Conservation (phyloP, 768 basidiomycete genomes). For the Candolleomyces aberdarensis region DNA sequence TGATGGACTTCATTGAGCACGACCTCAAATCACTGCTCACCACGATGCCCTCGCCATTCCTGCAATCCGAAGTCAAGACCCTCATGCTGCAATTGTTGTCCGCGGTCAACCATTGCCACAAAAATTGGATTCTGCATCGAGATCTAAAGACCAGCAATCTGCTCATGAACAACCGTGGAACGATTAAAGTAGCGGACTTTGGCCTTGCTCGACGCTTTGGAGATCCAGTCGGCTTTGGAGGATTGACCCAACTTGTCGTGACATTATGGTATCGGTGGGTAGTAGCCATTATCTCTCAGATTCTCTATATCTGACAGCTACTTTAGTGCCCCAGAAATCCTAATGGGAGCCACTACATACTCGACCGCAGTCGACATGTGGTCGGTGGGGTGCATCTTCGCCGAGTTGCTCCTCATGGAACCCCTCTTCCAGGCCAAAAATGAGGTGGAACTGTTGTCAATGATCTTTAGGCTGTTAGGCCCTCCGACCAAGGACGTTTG, state of each 20-base stretch:
- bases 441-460: conserved; percentile 87
- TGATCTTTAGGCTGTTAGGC: conserved; percentile 95
- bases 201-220: conserved; percentile 95
- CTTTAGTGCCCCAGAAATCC: conserved; percentile 86
- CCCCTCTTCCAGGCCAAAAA: conserved; percentile 97
- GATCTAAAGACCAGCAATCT: conserved; percentile 97
- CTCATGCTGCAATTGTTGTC: conserved; percentile 90
- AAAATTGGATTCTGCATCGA: conserved; percentile 96
- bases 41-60: conserved; percentile 93
- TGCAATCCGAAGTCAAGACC: conserved; percentile 98
- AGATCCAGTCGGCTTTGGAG: conserved; percentile 94
- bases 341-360: conserved; percentile 90
- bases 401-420: conserved; percentile 91
- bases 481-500: conserved; percentile 85
- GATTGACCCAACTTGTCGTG: conserved; percentile 96
- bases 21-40: conserved; percentile 95
- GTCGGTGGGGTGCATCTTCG: conserved; percentile 99
- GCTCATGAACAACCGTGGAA: conserved; percentile 98
- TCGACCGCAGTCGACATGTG: conserved; percentile 97
- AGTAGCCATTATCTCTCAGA: conserved; percentile 13
- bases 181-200: conserved; percentile 98
- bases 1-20: conserved; percentile 99
- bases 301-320: conserved; percentile 1
- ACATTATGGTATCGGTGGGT: conserved; percentile 96
- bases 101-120: conserved; percentile 90